A percentile compares a stretch with the other conserved stretches of the same genome.
These are phyloP conservation scores for Pseudopyricularia cyperi DNA, from an alignment of 2,329 filamentous ascomycete genomes.

Conservation along the genomic window DNA sequence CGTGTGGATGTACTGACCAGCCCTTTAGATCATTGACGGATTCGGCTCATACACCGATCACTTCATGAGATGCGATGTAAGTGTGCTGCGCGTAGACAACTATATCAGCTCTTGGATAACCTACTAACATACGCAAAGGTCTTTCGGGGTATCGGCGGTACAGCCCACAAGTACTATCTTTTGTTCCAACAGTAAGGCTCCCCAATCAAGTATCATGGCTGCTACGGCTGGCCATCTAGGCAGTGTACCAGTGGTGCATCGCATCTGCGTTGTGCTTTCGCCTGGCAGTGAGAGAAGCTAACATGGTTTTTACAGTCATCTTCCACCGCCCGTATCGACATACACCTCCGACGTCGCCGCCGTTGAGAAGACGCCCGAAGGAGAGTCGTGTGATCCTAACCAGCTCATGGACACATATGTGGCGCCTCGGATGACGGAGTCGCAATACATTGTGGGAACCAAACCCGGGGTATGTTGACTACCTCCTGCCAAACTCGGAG, in stretches of 20 bases:
- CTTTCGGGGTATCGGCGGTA: slow-evolving; percentile 80
- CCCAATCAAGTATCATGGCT: not conserved
- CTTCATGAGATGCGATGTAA: slow-evolving; percentile 65
- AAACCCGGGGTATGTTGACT: slow-evolving; percentile 52
- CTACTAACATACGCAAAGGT: slow-evolving; percentile 34
- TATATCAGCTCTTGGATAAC: not conserved
- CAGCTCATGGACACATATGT: slow-evolving; percentile 70
- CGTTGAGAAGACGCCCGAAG: slow-evolving; percentile 29
- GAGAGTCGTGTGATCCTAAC: slow-evolving; percentile 48
- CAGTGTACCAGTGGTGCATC: too few species aligned
- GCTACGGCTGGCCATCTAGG: too few species aligned
- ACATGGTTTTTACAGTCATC: slow-evolving; percentile 29
- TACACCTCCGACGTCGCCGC: slow-evolving; percentile 55
- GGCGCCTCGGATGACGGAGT: slow-evolving; percentile 37
- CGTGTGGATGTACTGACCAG: not conserved
- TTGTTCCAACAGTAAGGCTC: slow-evolving; percentile 66
- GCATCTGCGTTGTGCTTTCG: too few species aligned
- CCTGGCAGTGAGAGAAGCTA: not conserved
- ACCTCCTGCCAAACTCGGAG: not conserved
- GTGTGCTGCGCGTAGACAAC: not conserved
- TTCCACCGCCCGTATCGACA: slow-evolving; percentile 72
- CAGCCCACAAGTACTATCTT: slow-evolving; percentile 96
- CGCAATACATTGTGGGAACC: slow-evolving; percentile 67
- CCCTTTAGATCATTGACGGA: slow-evolving; percentile 68
- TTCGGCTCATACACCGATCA: slow-evolving; percentile 89